phyloP scores from a whole-genome alignment of 257 asterid species.

The Perilla frutescens region DNA sequence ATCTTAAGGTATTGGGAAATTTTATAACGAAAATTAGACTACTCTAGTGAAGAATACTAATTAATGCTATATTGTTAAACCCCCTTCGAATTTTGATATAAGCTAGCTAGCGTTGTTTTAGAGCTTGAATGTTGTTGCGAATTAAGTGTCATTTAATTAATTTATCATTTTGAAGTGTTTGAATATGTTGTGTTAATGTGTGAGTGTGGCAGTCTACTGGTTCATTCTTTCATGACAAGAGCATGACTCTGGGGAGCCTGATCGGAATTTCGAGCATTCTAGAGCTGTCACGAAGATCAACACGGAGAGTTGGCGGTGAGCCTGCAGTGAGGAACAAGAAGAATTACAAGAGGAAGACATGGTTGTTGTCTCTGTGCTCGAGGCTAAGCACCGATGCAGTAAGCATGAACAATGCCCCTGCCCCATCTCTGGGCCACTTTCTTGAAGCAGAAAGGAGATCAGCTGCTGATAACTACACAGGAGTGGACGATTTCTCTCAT shows the following conservation, averaged over 20 bases:
- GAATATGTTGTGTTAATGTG: background rate
- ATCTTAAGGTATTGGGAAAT: too few species aligned
- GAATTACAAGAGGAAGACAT: conserved; percentile 55
- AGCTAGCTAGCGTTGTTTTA: too few species aligned
- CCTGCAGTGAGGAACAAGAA: conserved; percentile 45
- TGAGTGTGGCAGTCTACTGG: conserved; percentile 64
- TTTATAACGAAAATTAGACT: too few species aligned
- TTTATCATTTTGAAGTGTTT: too few species aligned
- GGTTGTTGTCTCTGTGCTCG: conserved; percentile 69
- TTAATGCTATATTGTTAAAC: too few species aligned
- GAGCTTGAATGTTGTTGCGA: too few species aligned
- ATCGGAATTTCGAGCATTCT: conserved; percentile 71
- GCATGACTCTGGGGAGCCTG: conserved; percentile 72
- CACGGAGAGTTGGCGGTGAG: conserved; percentile 42
- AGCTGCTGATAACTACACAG: conserved; percentile 44
- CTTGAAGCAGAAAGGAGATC: conserved; percentile 65
- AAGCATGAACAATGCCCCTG: conserved; percentile 47
- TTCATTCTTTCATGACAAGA: conserved; percentile 73
- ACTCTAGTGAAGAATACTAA: too few species aligned
- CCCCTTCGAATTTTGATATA: too few species aligned
- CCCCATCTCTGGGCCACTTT: conserved; percentile 69
- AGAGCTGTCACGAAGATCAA: conserved; percentile 68
- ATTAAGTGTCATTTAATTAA: too few species aligned
- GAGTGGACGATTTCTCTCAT: conserved; percentile 53
- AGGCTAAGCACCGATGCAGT: conserved; percentile 71